Evolutionary conservation across 176 grass and related monocot species (phyloP).

Genomic region (Aegilops tauschii): DNA sequence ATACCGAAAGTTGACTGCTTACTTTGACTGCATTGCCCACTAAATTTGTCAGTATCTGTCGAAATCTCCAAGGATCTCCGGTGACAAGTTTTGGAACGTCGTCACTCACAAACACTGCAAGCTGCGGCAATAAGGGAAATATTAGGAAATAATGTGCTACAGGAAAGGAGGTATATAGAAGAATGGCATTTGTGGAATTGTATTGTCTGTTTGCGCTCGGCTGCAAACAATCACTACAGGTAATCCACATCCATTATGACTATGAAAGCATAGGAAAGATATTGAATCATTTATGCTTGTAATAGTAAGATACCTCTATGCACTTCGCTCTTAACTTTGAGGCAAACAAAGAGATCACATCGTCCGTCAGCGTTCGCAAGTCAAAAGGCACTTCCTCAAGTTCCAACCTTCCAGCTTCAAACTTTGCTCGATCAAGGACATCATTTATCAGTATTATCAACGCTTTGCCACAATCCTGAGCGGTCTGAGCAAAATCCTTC

Average conservation of each 20-base stretch:
- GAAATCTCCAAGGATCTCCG: constrained; percentile 90
- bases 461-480: constrained; percentile 79
- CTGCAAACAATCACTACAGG: constrained; percentile 11
- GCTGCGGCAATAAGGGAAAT: constrained; percentile 49
- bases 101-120: constrained; percentile 91
- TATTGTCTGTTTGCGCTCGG: background rate
- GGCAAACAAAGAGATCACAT: constrained; percentile 95
- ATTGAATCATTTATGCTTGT: background rate
- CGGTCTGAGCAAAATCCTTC: constrained; percentile 88
- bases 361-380: constrained; percentile 73
- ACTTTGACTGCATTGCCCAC: constrained; percentile 96
- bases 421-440: constrained; percentile 94
- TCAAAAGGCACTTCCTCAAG: constrained; percentile 88
- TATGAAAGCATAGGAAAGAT: background rate
- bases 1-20: constrained; percentile 44
- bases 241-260: background rate
- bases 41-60: constrained; percentile 94
- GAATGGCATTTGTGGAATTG: background rate
- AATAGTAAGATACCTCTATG: constrained; percentile 69
- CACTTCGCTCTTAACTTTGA: constrained; percentile 90
- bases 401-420: constrained; percentile 94
- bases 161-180: background rate
- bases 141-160: constrained; percentile 17
- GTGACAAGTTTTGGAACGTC: constrained; percentile 76
- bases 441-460: constrained; percentile 95